A percentile compares a stretch with the other conserved stretches of the same genome.
phyloP scores from a whole-genome alignment of 2,329 filamentous ascomycete species.

The Stachybotrys elegans region DNA sequence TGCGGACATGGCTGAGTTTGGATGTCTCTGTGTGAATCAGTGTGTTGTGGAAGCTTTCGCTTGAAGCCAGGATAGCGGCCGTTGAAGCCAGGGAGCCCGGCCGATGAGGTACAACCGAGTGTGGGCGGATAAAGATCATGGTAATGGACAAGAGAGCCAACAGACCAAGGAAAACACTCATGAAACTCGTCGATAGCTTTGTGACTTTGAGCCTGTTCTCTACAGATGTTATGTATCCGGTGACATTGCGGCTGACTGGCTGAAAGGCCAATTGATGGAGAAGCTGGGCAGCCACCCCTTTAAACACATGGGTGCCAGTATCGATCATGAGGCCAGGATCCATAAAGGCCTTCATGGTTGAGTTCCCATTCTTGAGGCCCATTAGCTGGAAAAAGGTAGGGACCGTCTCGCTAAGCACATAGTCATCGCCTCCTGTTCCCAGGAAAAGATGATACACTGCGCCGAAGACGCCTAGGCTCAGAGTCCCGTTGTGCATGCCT shows the following conservation, averaged over 20 bases:
- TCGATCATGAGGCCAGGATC: not conserved
- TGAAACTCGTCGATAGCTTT: constrained; percentile 10
- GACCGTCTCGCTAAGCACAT: not conserved
- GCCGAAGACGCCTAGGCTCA: not conserved
- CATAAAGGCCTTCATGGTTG: not conserved
- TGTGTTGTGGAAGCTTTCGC: constrained; percentile 6
- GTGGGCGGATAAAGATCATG: constrained; percentile 11
- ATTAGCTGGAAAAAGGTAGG: not conserved
- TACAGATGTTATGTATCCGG: not conserved
- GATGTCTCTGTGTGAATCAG: constrained; percentile 9
- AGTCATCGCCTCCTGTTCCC: not conserved
- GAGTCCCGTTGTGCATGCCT: not conserved
- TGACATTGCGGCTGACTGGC: not conserved
- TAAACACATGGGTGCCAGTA: not conserved
- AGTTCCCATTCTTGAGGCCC: not conserved
- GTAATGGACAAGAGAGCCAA: constrained; percentile 8
- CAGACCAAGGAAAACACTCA: constrained; percentile 9
- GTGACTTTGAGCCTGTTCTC: constrained; percentile 8
- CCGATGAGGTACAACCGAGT: constrained; percentile 9
- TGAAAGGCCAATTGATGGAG: not conserved
- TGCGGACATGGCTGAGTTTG: constrained; percentile 9
- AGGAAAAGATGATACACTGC: not conserved
- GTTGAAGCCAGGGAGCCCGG: constrained; percentile 10
- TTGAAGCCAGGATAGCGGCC: constrained; percentile 11
- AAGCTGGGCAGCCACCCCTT: not conserved